A percentile compares a stretch with the other conserved stretches of the same genome.
Evolutionary conservation across 1,284 basidiomycete genomes (phyloP).

Genomic region (Ganoderma sinense): DNA sequence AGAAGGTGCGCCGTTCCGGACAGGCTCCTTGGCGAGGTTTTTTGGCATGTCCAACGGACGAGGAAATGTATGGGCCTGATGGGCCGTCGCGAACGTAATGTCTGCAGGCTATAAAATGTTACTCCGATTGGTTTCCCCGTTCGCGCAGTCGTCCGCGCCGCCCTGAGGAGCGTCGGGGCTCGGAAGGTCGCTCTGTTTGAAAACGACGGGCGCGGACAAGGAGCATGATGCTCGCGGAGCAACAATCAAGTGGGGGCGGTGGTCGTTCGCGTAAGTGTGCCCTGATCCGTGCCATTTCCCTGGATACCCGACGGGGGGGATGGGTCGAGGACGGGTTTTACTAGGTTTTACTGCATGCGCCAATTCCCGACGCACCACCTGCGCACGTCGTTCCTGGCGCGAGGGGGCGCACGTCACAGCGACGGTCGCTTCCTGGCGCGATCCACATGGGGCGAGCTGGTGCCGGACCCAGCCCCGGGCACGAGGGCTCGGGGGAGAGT

Average conservation of each 20-base stretch:
- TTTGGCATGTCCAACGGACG: slow-evolving; percentile 8
- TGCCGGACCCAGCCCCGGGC: slow-evolving; percentile 2
- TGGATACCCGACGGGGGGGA: slow-evolving; percentile 5
- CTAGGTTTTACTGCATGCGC: neutral
- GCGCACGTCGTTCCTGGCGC: slow-evolving; percentile 6
- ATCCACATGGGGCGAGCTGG: slow-evolving; percentile 14
- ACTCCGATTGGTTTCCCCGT: slow-evolving; percentile 16
- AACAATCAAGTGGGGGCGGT: neutral
- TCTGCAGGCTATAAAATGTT: slow-evolving; percentile 24
- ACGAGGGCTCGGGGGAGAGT: neutral
- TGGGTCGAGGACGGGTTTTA: neutral
- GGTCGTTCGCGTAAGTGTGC: slow-evolving; percentile 7
- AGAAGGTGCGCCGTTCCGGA: slow-evolving; percentile 24
- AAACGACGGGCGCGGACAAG: neutral
- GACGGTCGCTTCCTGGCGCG: slow-evolving; percentile 11
- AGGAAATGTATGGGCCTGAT: slow-evolving; percentile 2
- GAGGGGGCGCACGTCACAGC: slow-evolving; percentile 22
- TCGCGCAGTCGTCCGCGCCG: neutral
- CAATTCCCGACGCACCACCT: neutral
- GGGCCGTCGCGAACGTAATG: slow-evolving; percentile 24
- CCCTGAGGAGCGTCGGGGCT: neutral
- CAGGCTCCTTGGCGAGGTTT: slow-evolving; percentile 1
- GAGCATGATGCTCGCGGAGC: slow-evolving; percentile 3
- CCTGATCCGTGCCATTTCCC: neutral
- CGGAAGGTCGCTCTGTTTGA: neutral